Base-by-base conservation (phyloP, 2,329 filamentous ascomycete genomes). In the Clarireedia sp. region DNA sequence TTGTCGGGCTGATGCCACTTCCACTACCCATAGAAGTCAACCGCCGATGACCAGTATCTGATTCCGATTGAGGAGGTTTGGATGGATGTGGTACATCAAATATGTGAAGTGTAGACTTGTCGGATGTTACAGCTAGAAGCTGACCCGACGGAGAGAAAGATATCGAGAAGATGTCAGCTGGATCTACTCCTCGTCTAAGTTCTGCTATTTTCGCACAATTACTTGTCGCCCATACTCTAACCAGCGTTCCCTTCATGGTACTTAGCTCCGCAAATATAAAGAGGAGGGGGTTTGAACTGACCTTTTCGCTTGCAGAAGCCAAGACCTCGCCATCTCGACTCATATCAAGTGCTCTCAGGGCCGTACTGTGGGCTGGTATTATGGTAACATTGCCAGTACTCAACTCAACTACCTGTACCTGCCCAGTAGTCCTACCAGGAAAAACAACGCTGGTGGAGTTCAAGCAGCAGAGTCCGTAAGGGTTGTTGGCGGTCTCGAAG, bases 61-160 rank as follows among this genome's bases (percentile, higher is more conserved):
- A 65, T 37, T 72, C 71, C 51, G 71, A 69, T 49, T 53, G 64
- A 51, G 55, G 54, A 57, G 56, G 69, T 59, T 72, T 74, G 50
- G 74, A 75, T 8, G 76, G 73, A 57, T 80, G 78, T 3, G 86
- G 86, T 1, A 96, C 78, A 66, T 97, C 90, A 68, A 96, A 99
- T 38, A 99, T 80, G 71, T 99, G 94, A 10, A 99, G 77, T 0
- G 91, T 99, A 5, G 89, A 91, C 72, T 97, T 99, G 75, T 99
- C 94, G 1, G 91, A 96, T 1, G 92, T 97, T 59, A 90, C 92
- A 24, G 94, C 94, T 10, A 97, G 78, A 67, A 90, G 80, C 44
- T 79, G 81, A 51, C 87, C 88, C 0, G 85, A 85, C 0, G 91
- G 91, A 19, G 89, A 95, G 69, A 99, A 94, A 10, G 87, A 86